Base-by-base conservation (phyloP, 768 basidiomycete genomes). In the Glaciozyma martinii region DNA sequence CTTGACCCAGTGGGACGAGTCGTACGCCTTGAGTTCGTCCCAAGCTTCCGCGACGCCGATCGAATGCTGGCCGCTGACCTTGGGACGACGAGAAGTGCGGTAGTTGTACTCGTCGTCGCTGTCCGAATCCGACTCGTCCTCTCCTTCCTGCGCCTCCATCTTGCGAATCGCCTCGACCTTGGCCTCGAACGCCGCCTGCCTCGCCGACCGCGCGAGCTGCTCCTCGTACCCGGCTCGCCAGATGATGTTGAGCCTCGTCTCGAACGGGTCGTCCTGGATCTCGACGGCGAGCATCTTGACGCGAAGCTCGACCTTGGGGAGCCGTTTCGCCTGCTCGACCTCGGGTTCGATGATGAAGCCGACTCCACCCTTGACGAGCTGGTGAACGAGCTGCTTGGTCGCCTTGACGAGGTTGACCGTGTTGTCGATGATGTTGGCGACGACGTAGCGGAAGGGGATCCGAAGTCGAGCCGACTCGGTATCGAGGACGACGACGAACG, bases 231-330 rank as follows among this genome's bases (percentile, higher is more conserved):
- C 91, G 56, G 84, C 82, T 64, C 82, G 80, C 80, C 83, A 88
- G 37, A 90, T 87, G 13, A 87, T 79, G 43, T 84, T 87, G 25
- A 95, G 77, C 65, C 80, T 83, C 21, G 82, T 81, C 76, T 98
- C 93, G 62, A 95, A 84, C 1, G 85, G 82, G 71, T 91, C 88
- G 75, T 98, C 93, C 29, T 84, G 83, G 30, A 85, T 85, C 76
- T 95, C 91, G 13, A 89, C 72, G 56, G 83, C 84, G 42, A 94
- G 72, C 52, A 80, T 80, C n/a, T 80, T 79, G 57, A 92, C 75
- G 15, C 74, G 78, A 53, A 94, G 73, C 1, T 78, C 77, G 53
- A 93, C 73, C 60, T 80, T 79, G 0, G 90, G 90, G 3, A 91
- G 77, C 0, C 74, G 70, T 76, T 90, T 95, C 0, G 91, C 83